A percentile compares a stretch with the other conserved stretches of the same genome.
Conservation (phyloP, 495 filamentous ascomycete genomes). For the Alectoria sarmentosa region DNA sequence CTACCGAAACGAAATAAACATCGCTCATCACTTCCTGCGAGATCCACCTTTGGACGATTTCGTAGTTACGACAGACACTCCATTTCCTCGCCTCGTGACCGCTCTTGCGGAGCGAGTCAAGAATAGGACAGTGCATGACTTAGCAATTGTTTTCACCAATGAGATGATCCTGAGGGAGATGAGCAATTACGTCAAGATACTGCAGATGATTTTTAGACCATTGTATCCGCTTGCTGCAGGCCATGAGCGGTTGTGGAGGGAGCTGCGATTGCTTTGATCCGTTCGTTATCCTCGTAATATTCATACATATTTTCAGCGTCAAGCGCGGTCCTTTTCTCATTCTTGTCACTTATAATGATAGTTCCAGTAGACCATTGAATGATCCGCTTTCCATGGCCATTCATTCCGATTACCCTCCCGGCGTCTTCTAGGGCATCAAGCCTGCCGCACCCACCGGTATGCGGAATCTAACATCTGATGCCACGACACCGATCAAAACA, state of each 20-base stretch:
- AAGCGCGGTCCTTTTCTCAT: too few relatives aligned
- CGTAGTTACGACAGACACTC: not conserved
- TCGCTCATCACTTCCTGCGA: conserved; percentile 3
- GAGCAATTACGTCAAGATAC: not conserved
- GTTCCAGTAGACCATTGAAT: too few relatives aligned
- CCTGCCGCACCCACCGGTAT: too few relatives aligned
- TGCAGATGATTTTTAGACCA: not conserved
- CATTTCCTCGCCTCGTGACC: conserved; percentile 1
- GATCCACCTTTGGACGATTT: not conserved
- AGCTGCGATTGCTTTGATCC: not conserved
- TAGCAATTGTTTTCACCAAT: not conserved
- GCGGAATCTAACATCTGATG: too few relatives aligned
- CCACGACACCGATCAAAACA: too few relatives aligned
- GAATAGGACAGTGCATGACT: conserved; percentile 3
- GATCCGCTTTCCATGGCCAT: too few relatives aligned
- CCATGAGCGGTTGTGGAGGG: not conserved
- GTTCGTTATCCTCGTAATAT: conserved; percentile 5
- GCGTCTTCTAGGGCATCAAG: too few relatives aligned
- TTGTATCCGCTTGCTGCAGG: not conserved
- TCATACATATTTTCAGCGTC: too few relatives aligned
- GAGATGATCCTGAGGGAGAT: conserved; percentile 11
- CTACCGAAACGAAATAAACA: not conserved
- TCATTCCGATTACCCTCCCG: too few relatives aligned
- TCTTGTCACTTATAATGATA: too few relatives aligned
- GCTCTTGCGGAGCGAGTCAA: conserved; percentile 11